These are phyloP conservation scores for Sporothrix mexicana DNA, from an alignment of 2,329 filamentous ascomycete genomes.

Conservation along the genomic window DNA sequence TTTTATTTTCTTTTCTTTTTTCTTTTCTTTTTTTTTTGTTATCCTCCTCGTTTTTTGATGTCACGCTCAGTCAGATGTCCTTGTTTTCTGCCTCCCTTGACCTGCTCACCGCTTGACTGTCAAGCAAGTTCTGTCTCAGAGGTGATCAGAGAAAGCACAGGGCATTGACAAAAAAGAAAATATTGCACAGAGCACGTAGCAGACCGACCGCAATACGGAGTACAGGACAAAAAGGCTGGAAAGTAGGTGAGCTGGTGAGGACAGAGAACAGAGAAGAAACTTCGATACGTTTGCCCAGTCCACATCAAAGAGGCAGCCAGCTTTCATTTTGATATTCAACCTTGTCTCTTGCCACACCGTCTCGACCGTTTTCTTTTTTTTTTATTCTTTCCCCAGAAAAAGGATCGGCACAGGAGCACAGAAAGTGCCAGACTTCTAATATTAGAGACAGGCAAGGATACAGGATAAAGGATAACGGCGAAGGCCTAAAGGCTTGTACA, in stretches of 20 bases:
- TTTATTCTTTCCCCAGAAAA: neutral
- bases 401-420: neutral
- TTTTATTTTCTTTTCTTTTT: no score
- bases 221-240: neutral
- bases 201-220: neutral
- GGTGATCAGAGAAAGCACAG: neutral
- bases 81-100: neutral
- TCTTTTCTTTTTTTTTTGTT: no score
- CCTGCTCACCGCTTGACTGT: slow-evolving; percentile 27
- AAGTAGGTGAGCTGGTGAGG: slow-evolving; percentile 15
- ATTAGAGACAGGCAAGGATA: neutral
- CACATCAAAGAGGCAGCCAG: slow-evolving; percentile 2
- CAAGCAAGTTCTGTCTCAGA: slow-evolving; percentile 2
- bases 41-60: neutral
- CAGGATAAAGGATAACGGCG: neutral
- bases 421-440: neutral
- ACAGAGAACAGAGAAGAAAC: no score
- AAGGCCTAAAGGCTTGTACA: neutral
- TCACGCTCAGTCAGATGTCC: slow-evolving; percentile 11
- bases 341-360: slow-evolving; percentile 4
- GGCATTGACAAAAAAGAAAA: neutral
- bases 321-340: slow-evolving; percentile 3
- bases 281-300: neutral
- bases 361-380: no score
- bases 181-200: neutral